Base-by-base conservation (phyloP, 2,329 filamentous ascomycete genomes). In the Phaeoacremonium minimum region DNA sequence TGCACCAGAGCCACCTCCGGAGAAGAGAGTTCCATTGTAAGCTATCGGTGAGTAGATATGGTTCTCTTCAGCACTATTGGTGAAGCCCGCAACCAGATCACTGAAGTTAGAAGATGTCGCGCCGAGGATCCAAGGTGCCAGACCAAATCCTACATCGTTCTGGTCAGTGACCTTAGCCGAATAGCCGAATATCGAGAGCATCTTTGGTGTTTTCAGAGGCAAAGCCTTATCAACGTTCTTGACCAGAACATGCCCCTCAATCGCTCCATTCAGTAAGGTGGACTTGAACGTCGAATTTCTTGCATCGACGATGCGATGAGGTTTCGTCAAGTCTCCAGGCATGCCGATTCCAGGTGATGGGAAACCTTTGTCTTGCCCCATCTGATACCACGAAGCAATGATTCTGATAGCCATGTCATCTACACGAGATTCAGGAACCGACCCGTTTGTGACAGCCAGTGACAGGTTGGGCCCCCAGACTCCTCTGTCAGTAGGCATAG, bases 191-290 rank as follows among this genome's bases (percentile, higher is more conserved):
- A 83, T 46, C 2, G 78, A 76, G 30, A 85, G 45, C 42, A 73
- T 47, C 41, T 64, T 58, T 4, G 69, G 69, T 9, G 64, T 55
- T 7, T 64, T 63, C 1, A 84, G 55, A 0, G 79, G 79, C 1
- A 83, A 63, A 0, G 73, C 60, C 12, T 61, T 63, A 29, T 74
- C 72, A 28, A 51, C 58, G 50, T 84, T 83, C 53, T 83, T 84
- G 18, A 83, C 66, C 1, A 83, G 64, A 2, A 83, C 79, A 36
- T 81, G 77, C 4, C 80, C 77, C 46, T 82, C 77, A 5, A 80
- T 60, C 1, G 77, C 78, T 4, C 75, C 73, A n/a, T 75, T 62
- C 0, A 80, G 49, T 0, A 80, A 52, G 1, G 57, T 51, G 33
- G 56, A 47, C 32, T 55, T 60, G 28, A 58, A 60, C 2, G 61